Evolutionary conservation across 2,329 filamentous ascomycete species (phyloP), one percentile per base, ranked within the genome.

Genomic region (Grosmannia serpens): DNA sequence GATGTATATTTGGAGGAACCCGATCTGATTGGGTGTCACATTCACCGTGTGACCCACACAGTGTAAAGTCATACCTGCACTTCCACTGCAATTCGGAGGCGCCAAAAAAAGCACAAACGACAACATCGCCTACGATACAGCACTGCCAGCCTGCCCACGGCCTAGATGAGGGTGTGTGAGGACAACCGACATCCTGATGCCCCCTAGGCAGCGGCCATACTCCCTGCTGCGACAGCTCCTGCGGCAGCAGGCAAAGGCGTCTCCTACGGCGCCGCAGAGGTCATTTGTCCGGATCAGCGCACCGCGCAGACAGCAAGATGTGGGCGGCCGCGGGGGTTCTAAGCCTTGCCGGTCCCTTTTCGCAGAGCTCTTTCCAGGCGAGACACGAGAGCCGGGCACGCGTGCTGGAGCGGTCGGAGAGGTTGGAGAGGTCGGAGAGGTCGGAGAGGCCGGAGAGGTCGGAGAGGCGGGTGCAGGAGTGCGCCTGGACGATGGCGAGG

Each of bases 301-400:
- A 20, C 41, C 13, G 17, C 20, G 33, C 54, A 22, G 27, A 20
- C 33, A 20, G 33, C 55, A 17, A 6, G 27, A 11, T 4, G 29
- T 1, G 24, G 26, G 26, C 26, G 20, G 15, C 31, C 6, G n/a
- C 26, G 26, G 17, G 6, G 3, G 31, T n/a, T 4, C 13, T 13
- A 35, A 13, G 22, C 4, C 35, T 9, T 26, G 17, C 29, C 52
- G 57, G 9, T 64, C 62, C 24, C 58, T 64, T 11, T 64, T 62
- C 50, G 53, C 52, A 15, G 61, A 64, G 49, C 56, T 64, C 24
- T 64, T 64, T 27, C 62, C 62, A 1, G 53, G 44, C 33, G 58
- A 61, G 26, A 15, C 26, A 63, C 65, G 9, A 17, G 38, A n/a
- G 11, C 27, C 11, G 52, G n/a, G 11, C 26, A n/a, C 10, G 52